Evolutionary conservation across 2,329 filamentous ascomycete species (phyloP).

Genomic region (Beauveria sp.): DNA sequence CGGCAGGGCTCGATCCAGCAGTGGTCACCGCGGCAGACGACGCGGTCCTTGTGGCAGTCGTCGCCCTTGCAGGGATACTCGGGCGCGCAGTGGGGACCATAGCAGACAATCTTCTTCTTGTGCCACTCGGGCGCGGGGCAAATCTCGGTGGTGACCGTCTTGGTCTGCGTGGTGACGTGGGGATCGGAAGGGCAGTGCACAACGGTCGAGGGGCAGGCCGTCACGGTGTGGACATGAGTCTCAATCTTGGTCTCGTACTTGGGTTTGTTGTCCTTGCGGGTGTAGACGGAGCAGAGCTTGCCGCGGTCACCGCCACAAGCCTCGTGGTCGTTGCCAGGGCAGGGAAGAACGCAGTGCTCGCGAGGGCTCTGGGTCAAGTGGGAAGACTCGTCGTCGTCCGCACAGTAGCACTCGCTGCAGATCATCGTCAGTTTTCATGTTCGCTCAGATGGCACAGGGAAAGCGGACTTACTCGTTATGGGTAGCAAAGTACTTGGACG

Average conservation of each 20-base stretch:
- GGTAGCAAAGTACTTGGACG: constrained; percentile 19
- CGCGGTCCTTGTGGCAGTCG: constrained; percentile 21
- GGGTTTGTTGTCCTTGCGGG: constrained; percentile 5
- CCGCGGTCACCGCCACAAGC: constrained; percentile 9
- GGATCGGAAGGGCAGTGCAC: constrained; percentile 18
- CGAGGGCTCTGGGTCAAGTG: constrained; percentile 8
- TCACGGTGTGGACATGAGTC: constrained; percentile 22
- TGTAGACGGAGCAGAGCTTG: constrained; percentile 13
- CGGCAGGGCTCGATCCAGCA: constrained; percentile 22
- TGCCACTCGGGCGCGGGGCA: constrained; percentile 18
- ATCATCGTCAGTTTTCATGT: neutral
- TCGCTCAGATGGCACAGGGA: neutral
- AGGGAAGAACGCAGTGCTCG: constrained; percentile 13
- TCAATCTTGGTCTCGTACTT: constrained; percentile 21
- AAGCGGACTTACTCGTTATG: constrained; percentile 17
- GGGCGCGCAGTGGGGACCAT: constrained; percentile 24
- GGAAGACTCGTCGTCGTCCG: constrained; percentile 12
- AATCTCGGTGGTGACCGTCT: constrained; percentile 18
- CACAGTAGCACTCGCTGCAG: constrained; percentile 19
- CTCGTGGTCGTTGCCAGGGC: constrained; percentile 15
- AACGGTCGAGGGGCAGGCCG: constrained; percentile 19
- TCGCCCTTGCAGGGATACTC: constrained; percentile 21
- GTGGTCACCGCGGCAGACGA: constrained; percentile 23
- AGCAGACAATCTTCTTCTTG: constrained; percentile 28
- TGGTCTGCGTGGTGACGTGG: constrained; percentile 16